These are phyloP conservation scores for Danielozyma ontarioensis DNA, from an alignment of 805 yeast species.

Conservation along the genomic window DNA sequence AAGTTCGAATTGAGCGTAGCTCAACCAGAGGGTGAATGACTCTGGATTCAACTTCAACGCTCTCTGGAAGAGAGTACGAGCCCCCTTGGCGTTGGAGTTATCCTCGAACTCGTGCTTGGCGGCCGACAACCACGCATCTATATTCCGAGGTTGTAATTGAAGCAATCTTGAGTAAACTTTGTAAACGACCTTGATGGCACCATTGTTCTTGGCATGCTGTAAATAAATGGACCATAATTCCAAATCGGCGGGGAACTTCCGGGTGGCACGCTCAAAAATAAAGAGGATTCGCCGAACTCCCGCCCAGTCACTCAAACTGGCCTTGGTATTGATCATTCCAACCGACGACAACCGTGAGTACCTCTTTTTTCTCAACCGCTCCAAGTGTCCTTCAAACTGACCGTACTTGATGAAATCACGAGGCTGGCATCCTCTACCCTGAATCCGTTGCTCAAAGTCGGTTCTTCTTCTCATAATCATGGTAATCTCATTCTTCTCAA, in stretches of 20 bases:
- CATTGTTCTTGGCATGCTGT: constrained; percentile 58
- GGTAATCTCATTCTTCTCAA: constrained; percentile 76
- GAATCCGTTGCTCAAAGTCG: constrained; percentile 88
- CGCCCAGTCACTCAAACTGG: constrained; percentile 81
- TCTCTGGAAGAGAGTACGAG: constrained; percentile 79
- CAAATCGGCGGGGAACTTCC: constrained; percentile 72
- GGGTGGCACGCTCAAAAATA: constrained; percentile 77
- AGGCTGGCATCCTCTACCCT: constrained; percentile 75
- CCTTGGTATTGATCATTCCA: constrained; percentile 52
- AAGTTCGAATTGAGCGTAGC: constrained; percentile 84
- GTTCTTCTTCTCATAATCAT: constrained; percentile 89
- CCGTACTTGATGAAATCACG: constrained; percentile 75
- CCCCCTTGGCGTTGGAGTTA: constrained; percentile 83
- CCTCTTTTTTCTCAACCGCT: constrained; percentile 70
- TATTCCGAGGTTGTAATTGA: constrained; percentile 85
- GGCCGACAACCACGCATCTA: constrained; percentile 90
- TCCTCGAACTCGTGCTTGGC: constrained; percentile 90
- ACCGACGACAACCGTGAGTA: constrained; percentile 53
- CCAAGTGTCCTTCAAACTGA: constrained; percentile 75
- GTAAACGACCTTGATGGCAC: constrained; percentile 67
- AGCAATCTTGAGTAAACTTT: constrained; percentile 72
- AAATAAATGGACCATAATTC: constrained; percentile 76
- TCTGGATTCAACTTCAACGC: constrained; percentile 82
- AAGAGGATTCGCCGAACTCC: constrained; percentile 75
- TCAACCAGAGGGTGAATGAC: constrained; percentile 68